Conservation (phyloP, 2,329 filamentous ascomycete species). For the Fusarium humuli region DNA sequence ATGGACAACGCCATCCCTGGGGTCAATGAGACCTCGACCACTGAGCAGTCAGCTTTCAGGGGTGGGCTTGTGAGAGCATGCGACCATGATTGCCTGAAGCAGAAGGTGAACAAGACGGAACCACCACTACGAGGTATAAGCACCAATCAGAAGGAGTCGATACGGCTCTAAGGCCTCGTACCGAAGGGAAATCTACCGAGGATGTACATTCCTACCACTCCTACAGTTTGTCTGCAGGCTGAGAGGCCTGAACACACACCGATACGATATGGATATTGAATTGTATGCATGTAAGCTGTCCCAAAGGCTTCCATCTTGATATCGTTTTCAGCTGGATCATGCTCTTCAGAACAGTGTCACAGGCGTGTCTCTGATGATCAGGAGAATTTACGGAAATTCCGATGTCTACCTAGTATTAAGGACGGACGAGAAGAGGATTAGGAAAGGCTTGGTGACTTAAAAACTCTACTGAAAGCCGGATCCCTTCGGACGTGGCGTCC, state of each 20-base stretch:
- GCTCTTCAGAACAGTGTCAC: neutral
- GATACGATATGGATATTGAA: slow-evolving; percentile 1
- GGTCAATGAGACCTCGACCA: slow-evolving; percentile 40
- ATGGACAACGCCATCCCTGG: slow-evolving; percentile 39
- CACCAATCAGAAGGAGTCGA: slow-evolving; percentile 50
- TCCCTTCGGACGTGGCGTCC: slow-evolving; percentile 44
- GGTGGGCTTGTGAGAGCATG: slow-evolving; percentile 49
- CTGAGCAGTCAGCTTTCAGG: slow-evolving; percentile 43
- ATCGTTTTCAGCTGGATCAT: slow-evolving; percentile 9
- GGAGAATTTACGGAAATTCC: neutral
- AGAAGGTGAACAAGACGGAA: slow-evolving; percentile 53
- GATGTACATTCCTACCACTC: slow-evolving; percentile 38
- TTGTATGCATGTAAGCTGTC: slow-evolving; percentile 36
- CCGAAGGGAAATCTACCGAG: slow-evolving; percentile 46
- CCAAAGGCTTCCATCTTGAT: slow-evolving; percentile 48
- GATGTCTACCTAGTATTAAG: neutral
- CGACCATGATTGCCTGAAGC: slow-evolving; percentile 50
- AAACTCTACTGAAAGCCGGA: slow-evolving; percentile 40
- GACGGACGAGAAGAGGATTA: slow-evolving; percentile 1
- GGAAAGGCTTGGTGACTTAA: slow-evolving; percentile 23
- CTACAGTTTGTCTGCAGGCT: slow-evolving; percentile 1
- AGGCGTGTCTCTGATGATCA: neutral
- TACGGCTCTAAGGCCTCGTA: slow-evolving; percentile 42
- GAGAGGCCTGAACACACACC: slow-evolving; percentile 1
- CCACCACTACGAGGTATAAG: slow-evolving; percentile 47